Evolutionary conservation across 2,329 filamentous ascomycete genomes (phyloP).

Genomic region (Talaromyces albobiverticillius): DNA sequence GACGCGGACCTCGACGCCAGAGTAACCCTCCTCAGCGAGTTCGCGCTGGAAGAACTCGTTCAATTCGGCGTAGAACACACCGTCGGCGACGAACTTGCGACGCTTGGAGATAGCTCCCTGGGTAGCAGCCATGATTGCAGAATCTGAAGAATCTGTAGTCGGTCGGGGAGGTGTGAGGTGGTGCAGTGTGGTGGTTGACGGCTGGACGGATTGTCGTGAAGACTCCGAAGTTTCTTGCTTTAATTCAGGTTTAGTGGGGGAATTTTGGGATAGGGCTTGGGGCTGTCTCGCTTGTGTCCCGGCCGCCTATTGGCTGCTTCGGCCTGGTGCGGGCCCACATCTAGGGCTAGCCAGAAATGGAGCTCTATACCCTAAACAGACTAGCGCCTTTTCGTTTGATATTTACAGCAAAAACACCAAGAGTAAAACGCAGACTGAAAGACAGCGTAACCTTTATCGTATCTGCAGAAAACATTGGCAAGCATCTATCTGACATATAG

Average conservation of each 20-base stretch:
- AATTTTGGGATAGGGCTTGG: constrained; percentile 39
- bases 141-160: constrained; percentile 16
- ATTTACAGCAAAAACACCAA: too few relatives aligned
- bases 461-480: neutral
- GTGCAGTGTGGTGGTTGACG: constrained; percentile 26
- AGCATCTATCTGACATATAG: neutral
- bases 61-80: constrained; percentile 99
- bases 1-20: constrained; percentile 98
- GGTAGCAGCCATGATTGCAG: constrained; percentile 49
- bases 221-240: constrained; percentile 21
- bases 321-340: neutral
- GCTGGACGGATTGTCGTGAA: constrained; percentile 18
- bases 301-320: constrained; percentile 16
- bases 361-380: constrained; percentile 1
- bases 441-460: too few relatives aligned
- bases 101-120: constrained; percentile 54
- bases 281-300: constrained; percentile 33
- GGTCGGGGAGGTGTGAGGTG: constrained; percentile 29
- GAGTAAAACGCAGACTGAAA: too few relatives aligned
- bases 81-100: constrained; percentile 84
- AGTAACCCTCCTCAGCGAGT: constrained; percentile 99
- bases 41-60: constrained; percentile 99
- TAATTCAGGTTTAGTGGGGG: constrained; percentile 35
- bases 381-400: neutral
- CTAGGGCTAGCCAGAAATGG: neutral